Evolutionary conservation across 208 protist genomes (phyloP).

Genomic region (Trypanosoma boissoni): DNA sequence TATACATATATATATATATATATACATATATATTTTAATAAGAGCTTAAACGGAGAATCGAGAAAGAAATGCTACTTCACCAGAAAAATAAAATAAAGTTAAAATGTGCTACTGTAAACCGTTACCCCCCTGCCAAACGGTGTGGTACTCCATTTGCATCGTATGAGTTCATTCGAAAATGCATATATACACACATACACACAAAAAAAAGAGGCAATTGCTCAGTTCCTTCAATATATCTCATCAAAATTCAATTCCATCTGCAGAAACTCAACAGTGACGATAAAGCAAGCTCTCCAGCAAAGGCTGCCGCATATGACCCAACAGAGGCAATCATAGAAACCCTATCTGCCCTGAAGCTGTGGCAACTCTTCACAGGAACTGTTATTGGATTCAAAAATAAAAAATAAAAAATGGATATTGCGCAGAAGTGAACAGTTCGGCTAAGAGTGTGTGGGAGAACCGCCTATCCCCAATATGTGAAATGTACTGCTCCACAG

Average conservation of each 20-base stretch:
- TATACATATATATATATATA: constrained; percentile 2
- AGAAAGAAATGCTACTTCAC: too few relatives aligned
- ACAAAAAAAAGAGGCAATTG: constrained; percentile 59
- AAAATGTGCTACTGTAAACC: too few relatives aligned
- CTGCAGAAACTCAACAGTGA: constrained; percentile 54
- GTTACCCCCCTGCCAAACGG: too few relatives aligned
- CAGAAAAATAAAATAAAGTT: too few relatives aligned
- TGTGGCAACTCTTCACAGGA: constrained; percentile 40
- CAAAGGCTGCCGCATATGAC: constrained; percentile 46
- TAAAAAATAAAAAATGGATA: constrained; percentile 68
- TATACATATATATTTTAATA: constrained; percentile 11
- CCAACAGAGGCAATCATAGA: constrained; percentile 79
- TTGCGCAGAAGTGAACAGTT: constrained; percentile 46
- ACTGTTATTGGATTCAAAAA: constrained; percentile 71
- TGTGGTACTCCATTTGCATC: too few relatives aligned
- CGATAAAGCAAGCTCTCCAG: constrained; percentile 36
- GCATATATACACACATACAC: too few relatives aligned
- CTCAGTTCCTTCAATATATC: constrained; percentile 34
- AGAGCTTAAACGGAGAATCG: background rate
- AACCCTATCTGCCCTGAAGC: constrained; percentile 53
- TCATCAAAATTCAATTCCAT: constrained; percentile 60
- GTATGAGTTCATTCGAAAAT: too few relatives aligned
- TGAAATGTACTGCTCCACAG: constrained; percentile 10
- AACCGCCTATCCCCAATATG: constrained; percentile 55
- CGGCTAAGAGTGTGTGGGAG: constrained; percentile 64